These are phyloP conservation scores for Syncephalis fuscata DNA, from an alignment of 371 early-diverging fungal genomes.

Conservation along the genomic window DNA sequence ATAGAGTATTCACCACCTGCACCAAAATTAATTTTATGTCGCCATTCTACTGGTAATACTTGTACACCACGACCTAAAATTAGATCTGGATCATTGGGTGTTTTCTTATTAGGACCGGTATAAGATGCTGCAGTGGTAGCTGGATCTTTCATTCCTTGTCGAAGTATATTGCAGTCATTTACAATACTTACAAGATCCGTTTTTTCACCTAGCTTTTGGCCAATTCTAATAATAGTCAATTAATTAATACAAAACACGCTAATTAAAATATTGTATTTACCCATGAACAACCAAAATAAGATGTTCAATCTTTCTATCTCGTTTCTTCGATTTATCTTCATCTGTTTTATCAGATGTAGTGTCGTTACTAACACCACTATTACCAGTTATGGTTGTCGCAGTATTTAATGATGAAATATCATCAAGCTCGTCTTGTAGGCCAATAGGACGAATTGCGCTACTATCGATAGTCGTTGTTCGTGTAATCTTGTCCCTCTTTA, in stretches of 20 bases:
- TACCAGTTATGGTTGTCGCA: no score
- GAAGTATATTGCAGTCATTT: constrained; percentile 26
- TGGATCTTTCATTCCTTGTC: constrained; percentile 1
- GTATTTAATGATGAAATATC: no score
- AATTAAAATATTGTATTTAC: constrained; percentile 17
- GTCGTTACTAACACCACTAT: constrained; percentile 9
- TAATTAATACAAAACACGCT: background rate
- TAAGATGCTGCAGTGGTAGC: constrained; percentile 8
- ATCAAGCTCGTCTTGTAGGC: constrained; percentile 3
- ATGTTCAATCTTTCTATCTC: constrained; percentile 51
- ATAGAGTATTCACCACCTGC: no score
- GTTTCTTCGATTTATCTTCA: constrained; percentile 35
- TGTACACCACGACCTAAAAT: constrained; percentile 37
- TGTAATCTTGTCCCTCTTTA: no score
- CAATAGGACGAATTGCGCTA: constrained; percentile 7
- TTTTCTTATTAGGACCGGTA: no score
- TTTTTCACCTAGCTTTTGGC: constrained; percentile 62
- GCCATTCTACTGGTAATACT: constrained; percentile 70
- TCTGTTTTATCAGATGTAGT: constrained; percentile 32
- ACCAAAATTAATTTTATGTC: constrained; percentile 32
- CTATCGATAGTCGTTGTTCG: constrained; percentile 13
- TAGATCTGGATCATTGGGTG: background rate
- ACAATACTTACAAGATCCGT: constrained; percentile 56
- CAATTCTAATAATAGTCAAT: constrained; percentile 24
- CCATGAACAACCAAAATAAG: constrained; percentile 67